Conservation (phyloP, 2,329 filamentous ascomycete genomes). For the Pseudocercospora fuligena region DNA sequence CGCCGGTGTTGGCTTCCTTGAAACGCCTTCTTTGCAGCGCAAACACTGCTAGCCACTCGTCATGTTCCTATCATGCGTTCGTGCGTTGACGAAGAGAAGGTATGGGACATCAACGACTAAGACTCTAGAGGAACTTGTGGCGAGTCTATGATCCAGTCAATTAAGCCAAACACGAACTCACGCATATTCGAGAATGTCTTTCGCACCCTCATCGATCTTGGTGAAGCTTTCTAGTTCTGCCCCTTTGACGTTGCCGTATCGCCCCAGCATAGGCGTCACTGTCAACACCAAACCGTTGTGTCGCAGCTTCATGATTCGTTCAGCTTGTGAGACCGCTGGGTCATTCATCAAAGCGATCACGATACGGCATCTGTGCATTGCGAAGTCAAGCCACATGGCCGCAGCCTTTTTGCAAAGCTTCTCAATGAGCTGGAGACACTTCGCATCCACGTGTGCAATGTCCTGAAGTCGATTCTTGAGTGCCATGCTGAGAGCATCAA, state of each 20-base stretch:
- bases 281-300: background rate
- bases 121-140: too few species aligned
- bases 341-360: background rate
- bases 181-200: background rate
- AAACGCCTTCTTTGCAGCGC: too few species aligned
- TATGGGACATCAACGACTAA: too few species aligned
- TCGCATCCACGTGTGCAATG: background rate
- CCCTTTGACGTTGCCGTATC: slow-evolving; percentile 8
- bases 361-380: slow-evolving; percentile 9
- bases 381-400: slow-evolving; percentile 13
- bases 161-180: too few species aligned
- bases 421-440: background rate
- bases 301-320: too few species aligned
- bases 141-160: too few species aligned
- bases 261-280: slow-evolving; percentile 1
- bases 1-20: too few species aligned
- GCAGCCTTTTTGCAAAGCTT: background rate
- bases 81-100: too few species aligned
- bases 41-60: too few species aligned
- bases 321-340: background rate
- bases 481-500: background rate
- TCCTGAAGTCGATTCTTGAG: background rate
- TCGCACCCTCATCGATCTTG: slow-evolving; percentile 4
- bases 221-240: background rate
- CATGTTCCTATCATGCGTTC: too few species aligned